Conservation (phyloP, 108 stramenopile species). For the Nitzschia sp. region DNA sequence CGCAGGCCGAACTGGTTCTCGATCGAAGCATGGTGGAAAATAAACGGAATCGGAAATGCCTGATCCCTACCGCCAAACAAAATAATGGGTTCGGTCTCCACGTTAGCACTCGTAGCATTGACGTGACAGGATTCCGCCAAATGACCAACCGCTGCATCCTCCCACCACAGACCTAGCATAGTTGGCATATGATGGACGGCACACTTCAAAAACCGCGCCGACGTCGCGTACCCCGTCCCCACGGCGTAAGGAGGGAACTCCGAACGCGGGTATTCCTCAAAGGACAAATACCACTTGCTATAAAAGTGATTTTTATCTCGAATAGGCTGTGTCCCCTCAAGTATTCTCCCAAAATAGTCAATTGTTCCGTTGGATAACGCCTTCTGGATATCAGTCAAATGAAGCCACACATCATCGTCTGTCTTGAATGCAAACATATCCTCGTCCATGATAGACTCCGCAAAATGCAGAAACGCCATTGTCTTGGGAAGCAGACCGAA, state of each 20-base stretch:
- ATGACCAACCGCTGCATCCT: neutral
- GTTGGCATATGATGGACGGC: neutral
- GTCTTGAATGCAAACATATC: neutral
- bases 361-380: neutral
- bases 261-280: neutral
- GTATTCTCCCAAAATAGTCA: neutral
- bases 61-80: too few species aligned
- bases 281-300: neutral
- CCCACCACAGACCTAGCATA: neutral
- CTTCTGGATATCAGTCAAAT: neutral
- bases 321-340: neutral
- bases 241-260: neutral
- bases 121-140: neutral
- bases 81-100: neutral
- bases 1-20: neutral
- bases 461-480: neutral
- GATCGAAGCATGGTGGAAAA: neutral
- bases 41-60: neutral
- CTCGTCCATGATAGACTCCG: neutral
- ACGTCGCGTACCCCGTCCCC: neutral
- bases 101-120: neutral
- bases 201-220: neutral
- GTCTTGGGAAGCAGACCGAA: neutral
- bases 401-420: neutral
- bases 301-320: neutral